Evolutionary conservation across 441 rosid species (phyloP), one percentile per base, ranked within the genome.

Genomic region (Mallotus japonicus): DNA sequence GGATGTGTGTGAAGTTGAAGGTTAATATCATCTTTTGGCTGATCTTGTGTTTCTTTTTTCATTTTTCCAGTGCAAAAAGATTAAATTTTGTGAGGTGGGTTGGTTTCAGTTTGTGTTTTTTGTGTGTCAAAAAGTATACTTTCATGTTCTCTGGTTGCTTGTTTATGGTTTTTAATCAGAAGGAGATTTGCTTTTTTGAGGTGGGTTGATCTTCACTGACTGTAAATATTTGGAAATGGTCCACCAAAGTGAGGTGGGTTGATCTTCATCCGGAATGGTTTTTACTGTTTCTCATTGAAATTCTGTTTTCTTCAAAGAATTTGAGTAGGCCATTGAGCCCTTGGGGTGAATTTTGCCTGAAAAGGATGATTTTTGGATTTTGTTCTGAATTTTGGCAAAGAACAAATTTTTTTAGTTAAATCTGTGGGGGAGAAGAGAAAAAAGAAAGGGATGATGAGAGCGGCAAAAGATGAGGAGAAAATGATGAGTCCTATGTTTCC

Each of bases 401-500:
- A 44, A 24, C 3, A 46, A 50, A 62, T 55, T 70, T 55, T 34
- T 47, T 32, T 34, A 68, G 78, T 46, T 55, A 69, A 74, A 77
- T 65, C 75, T 67, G 68, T 47, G 65, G 70, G 61, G 65, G 32
- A 69, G 22, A 71, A 47, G 24, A 28, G 49, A 46, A 54, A 17
- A 28, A 11, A 28, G 32, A 28, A 28, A 28, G 32, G 51, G 71
- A 66, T 50, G 62, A 91, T 92, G 96, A 86, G 83, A 81, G 85
- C 87, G 73, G 83, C 79, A 37, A 89, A 84, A 77, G 92, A 87
- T 40, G 92, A 86, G 64, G 94, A 87, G 59, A 91, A 83, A 81
- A 40, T 81, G 66, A 67, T 78, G 55, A 87, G 87, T 61, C 99
- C 97, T 6, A 85, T 92, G 93, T 95, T 95, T 77, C 99, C 96